Base-by-base conservation (phyloP, 495 filamentous ascomycete species). In the Penicillium canariense region DNA sequence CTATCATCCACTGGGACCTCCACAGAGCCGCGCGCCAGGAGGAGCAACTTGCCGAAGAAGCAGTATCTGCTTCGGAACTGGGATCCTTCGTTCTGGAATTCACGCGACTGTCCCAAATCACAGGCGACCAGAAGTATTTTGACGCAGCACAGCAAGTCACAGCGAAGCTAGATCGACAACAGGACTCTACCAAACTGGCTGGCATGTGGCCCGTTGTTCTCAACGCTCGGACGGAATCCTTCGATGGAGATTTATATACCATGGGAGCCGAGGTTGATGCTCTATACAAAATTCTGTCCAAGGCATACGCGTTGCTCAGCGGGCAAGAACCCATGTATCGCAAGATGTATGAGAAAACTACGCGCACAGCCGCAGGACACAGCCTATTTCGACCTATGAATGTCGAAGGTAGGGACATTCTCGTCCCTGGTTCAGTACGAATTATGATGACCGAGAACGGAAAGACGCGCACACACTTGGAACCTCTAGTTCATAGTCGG, bases 131-230 rank as follows among this genome's bases (percentile, higher is more conserved):
- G 6, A 89, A 83, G 59, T 97, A 93, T 68, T 96, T 89, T 56
- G 91, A 97, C 70, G 91, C 93, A 2, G 77, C 95, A 32, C 85
- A 90, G 46, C 81, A 90, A 25, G 88, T 97, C 61, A 90, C 87
- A 18, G 71, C 94, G 58, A 81, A 80, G 8, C 77, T 97, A 14
- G 84, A 90, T 36, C 81, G 81, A 30, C 81, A 79, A 56, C 90
- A 96, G 69, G 58, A 62, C 15, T 35, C 60, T 31, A 95, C 88
- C 3, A 70, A 77, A 9, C 69, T 74, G 10, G 31, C 67, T 1
- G 71, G 71, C 15, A 40, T 73, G 47, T 74, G 70, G 68, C 68
- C 71, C 1, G 55, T 68, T 12, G 39, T 46, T 3, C 32, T 74
- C 11, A 63, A 72, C 50, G 55, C 61, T 2, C 58, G 54, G 10